phyloP scores from a whole-genome alignment of 2,329 filamentous ascomycete species.

The Diaporthe capsici region DNA sequence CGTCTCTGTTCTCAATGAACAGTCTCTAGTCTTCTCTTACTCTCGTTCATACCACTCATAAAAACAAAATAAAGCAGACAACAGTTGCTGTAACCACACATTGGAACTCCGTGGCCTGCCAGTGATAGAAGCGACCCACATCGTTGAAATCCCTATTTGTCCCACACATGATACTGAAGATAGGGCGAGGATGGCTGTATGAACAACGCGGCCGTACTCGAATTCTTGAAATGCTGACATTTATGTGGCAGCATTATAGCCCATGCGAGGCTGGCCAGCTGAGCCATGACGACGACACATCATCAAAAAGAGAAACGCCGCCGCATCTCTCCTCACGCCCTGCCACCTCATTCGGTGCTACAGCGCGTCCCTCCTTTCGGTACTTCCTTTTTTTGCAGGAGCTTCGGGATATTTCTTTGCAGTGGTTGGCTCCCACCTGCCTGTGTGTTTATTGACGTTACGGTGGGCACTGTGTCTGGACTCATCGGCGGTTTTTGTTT shows the following conservation, averaged over 20 bases:
- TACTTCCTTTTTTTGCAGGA: not conserved
- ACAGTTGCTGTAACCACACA: not conserved
- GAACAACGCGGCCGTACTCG: not conserved
- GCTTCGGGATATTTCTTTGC: constrained; percentile 21
- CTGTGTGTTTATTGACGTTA: constrained; percentile 9
- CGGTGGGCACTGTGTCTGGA: constrained; percentile 19
- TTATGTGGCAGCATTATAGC: not conserved
- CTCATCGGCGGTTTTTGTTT: not conserved
- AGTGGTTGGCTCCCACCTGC: constrained; percentile 11
- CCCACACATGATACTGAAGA: not conserved
- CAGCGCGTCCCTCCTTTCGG: constrained; percentile 26
- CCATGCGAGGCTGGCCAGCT: not conserved
- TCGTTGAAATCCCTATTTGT: not conserved
- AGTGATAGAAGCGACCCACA: not conserved
- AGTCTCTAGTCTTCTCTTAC: not conserved
- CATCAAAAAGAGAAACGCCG: constrained; percentile 6
- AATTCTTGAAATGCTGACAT: not conserved
- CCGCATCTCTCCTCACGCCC: not conserved
- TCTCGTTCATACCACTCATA: not conserved
- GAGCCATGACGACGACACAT: not conserved
- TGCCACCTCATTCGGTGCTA: constrained; percentile 13
- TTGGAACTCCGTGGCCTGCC: not conserved
- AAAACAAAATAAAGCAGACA: not conserved
- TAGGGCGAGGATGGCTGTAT: not conserved
- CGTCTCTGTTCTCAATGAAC: too few species aligned